Percentiles rank a stretch among this genome's conserved stretches.
These are phyloP conservation scores for Andrographis paniculata DNA, from an alignment of 305 asterid species.

Conservation along the genomic window DNA sequence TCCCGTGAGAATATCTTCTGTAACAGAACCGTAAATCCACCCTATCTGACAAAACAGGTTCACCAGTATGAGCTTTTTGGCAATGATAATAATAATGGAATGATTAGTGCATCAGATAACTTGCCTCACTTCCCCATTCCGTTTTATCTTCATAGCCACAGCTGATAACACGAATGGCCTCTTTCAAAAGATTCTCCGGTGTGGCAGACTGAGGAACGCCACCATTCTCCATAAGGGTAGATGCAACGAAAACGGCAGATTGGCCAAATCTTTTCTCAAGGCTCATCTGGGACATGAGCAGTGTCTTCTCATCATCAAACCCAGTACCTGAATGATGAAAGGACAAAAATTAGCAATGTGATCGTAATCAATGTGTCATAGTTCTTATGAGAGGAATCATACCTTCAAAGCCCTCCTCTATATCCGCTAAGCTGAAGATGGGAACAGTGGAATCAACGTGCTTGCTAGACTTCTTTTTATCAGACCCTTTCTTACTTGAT, in stretches of 20 bases:
- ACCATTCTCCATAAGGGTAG: slow-evolving; percentile 96
- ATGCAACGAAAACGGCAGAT: slow-evolving; percentile 92
- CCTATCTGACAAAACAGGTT: slow-evolving; percentile 57
- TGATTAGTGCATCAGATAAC: slow-evolving; percentile 5
- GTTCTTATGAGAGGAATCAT: slow-evolving; percentile 18
- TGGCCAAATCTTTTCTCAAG: slow-evolving; percentile 97
- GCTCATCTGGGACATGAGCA: slow-evolving; percentile 90
- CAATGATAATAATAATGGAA: slow-evolving; percentile 5
- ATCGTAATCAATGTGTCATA: background rate
- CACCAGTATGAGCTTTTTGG: background rate
- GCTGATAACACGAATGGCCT: slow-evolving; percentile 97
- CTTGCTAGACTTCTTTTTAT: slow-evolving; percentile 90
- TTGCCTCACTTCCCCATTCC: slow-evolving; percentile 96
- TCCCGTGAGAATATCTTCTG: slow-evolving; percentile 98
- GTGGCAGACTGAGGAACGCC: slow-evolving; percentile 97
- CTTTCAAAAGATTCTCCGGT: slow-evolving; percentile 91
- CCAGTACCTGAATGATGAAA: slow-evolving; percentile 60
- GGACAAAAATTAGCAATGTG: background rate
- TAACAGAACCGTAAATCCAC: slow-evolving; percentile 98
- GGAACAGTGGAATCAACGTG: slow-evolving; percentile 90
- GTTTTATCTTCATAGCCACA: slow-evolving; percentile 96
- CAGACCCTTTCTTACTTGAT: slow-evolving; percentile 77
- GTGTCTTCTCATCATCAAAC: slow-evolving; percentile 86
- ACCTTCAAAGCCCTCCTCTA: slow-evolving; percentile 99
- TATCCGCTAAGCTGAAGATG: slow-evolving; percentile 87